A percentile compares a stretch with the other conserved stretches of the same genome.
Conservation (phyloP, 1,284 basidiomycete species). For the Cryptococcus sp. region DNA sequence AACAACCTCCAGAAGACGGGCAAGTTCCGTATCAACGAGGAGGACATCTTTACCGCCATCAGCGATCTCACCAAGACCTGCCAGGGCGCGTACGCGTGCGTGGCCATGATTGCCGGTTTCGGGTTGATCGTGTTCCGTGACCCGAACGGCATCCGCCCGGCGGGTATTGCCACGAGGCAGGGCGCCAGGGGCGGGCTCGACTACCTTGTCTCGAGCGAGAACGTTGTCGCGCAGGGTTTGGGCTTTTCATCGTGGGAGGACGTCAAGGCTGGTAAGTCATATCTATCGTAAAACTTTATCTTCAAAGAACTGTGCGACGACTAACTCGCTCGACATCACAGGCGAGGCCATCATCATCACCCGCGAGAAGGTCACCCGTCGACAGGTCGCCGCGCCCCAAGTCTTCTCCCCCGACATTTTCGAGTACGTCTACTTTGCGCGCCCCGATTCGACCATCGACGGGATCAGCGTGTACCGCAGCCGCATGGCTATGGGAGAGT, state of each 20-base stretch:
- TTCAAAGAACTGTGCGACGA: not conserved
- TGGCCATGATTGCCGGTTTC: slow-evolving; percentile 97
- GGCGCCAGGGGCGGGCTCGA: slow-evolving; percentile 60
- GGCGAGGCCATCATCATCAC: slow-evolving; percentile 96
- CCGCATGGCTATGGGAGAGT: slow-evolving; percentile 99
- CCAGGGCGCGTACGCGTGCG: slow-evolving; percentile 92
- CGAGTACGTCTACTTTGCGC: slow-evolving; percentile 98
- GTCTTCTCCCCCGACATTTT: slow-evolving; percentile 98
- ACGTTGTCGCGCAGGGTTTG: slow-evolving; percentile 89
- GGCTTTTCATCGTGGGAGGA: slow-evolving; percentile 92
- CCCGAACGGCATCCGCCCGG: slow-evolving; percentile 95
- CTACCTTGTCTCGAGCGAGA: slow-evolving; percentile 92
- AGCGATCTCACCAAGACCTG: slow-evolving; percentile 82
- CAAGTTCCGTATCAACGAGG: slow-evolving; percentile 99
- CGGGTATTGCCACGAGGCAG: slow-evolving; percentile 70
- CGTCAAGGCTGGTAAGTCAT: slow-evolving; percentile 71
- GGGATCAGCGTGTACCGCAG: slow-evolving; percentile 96
- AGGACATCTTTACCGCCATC: slow-evolving; percentile 96
- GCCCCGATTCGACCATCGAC: slow-evolving; percentile 96
- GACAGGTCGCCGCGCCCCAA: slow-evolving; percentile 66
- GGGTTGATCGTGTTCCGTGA: slow-evolving; percentile 98
- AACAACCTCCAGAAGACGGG: slow-evolving; percentile 97
- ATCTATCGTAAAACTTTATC: not conserved
- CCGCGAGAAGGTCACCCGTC: slow-evolving; percentile 65
- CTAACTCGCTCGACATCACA: slow-evolving; percentile 35